A percentile compares a stretch with the other conserved stretches of the same genome.
Conservation (phyloP, 2,329 filamentous ascomycete genomes). For the Aspergillus caelatus region DNA sequence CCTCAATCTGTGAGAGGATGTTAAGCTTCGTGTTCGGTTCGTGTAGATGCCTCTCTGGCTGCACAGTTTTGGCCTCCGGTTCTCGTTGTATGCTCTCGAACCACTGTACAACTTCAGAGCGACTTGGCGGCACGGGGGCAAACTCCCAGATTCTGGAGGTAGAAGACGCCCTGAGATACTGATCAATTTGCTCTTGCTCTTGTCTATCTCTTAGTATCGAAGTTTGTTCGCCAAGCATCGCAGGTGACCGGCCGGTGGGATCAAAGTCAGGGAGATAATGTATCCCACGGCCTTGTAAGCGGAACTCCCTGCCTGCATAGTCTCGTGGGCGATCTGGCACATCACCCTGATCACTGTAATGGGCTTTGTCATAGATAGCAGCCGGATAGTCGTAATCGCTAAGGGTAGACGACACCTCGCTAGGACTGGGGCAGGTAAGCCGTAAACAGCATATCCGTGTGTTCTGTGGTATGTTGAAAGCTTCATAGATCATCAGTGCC, state of each 20-base stretch:
- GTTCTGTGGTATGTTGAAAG: constrained; percentile 32
- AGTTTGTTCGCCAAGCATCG: constrained; percentile 58
- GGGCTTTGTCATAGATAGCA: constrained; percentile 80
- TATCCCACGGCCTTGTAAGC: constrained; percentile 71
- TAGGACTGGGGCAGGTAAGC: constrained; percentile 31
- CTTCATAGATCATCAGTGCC: constrained; percentile 26
- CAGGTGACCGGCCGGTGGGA: constrained; percentile 58
- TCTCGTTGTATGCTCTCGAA: constrained; percentile 46
- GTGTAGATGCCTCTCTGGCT: constrained; percentile 11
- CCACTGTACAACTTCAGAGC: constrained; percentile 71
- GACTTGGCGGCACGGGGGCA: constrained; percentile 68
- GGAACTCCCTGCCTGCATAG: constrained; percentile 87
- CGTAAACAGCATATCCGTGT: constrained; percentile 29
- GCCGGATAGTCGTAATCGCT: constrained; percentile 60
- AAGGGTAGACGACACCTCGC: constrained; percentile 60
- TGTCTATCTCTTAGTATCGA: constrained; percentile 53
- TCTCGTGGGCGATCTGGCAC: constrained; percentile 76
- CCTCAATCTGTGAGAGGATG: constrained; percentile 80
- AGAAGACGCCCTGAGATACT: constrained; percentile 60
- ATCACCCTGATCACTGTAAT: constrained; percentile 81
- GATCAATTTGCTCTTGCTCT: constrained; percentile 55
- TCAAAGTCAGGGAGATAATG: constrained; percentile 83
- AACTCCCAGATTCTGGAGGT: constrained; percentile 77
- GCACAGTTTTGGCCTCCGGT: not conserved
- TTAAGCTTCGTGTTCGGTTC: constrained; percentile 29